phyloP scores from a whole-genome alignment of 441 rosid species.

The Erodium texanum region DNA sequence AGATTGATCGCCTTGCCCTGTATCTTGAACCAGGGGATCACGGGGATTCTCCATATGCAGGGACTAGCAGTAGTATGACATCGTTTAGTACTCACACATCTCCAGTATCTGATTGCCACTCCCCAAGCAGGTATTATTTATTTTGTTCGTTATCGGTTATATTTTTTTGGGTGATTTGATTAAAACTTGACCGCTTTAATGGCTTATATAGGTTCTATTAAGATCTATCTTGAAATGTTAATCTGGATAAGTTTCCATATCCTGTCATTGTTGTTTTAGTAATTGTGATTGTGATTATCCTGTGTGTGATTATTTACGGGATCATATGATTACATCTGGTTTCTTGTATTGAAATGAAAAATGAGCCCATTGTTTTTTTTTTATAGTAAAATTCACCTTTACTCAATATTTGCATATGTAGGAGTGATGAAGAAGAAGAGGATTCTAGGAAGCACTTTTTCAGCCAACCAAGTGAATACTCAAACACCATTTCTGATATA shows the following conservation, averaged over 20 bases:
- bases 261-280: neutral
- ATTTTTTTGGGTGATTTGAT: neutral
- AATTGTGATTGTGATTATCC: neutral
- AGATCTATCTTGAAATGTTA: neutral
- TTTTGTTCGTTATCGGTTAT: neutral
- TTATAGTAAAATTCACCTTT: neutral
- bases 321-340: neutral
- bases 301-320: neutral
- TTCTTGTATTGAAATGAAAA: neutral
- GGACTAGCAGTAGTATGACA: slow-evolving; percentile 30
- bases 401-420: slow-evolving; percentile 23
- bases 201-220: neutral
- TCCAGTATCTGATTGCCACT: slow-evolving; percentile 38
- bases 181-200: neutral
- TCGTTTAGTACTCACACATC: slow-evolving; percentile 37
- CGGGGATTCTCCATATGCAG: slow-evolving; percentile 28
- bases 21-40: slow-evolving; percentile 52
- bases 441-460: slow-evolving; percentile 46
- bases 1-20: slow-evolving; percentile 31
- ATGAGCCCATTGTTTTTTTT: neutral
- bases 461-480: slow-evolving; percentile 59
- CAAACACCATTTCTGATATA: slow-evolving; percentile 55
- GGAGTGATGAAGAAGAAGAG: slow-evolving; percentile 76
- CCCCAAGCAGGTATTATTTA: slow-evolving; percentile 53
- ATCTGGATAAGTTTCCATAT: neutral